Evolutionary conservation across 2,329 filamentous ascomycete species (phyloP).

Genomic region (Oidium heveae): DNA sequence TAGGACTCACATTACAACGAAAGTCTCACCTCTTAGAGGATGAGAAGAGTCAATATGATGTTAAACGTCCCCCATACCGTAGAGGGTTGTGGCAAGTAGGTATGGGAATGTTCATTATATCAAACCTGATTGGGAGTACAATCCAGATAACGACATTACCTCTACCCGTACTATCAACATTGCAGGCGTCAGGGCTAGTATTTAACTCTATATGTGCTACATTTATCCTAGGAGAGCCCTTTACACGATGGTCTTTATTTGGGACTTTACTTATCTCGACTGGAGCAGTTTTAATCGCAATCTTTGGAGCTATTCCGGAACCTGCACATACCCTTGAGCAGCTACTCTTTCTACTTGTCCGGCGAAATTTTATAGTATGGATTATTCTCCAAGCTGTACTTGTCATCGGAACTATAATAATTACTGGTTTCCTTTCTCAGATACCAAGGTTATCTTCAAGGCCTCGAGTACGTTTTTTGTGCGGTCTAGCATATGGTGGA

Average conservation of each 20-base stretch:
- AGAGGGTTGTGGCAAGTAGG: conserved; percentile 87
- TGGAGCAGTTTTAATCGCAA: conserved; percentile 76
- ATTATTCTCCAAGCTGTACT: conserved; percentile 58
- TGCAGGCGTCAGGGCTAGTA: conserved; percentile 86
- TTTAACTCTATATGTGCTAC: conserved; percentile 98
- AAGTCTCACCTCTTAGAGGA: conserved; percentile 97
- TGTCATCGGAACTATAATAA: conserved; percentile 40
- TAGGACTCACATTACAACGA: conserved; percentile 84
- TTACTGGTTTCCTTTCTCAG: conserved; percentile 29
- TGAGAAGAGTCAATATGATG: conserved; percentile 55
- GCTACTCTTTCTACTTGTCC: conserved; percentile 47
- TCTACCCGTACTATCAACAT: conserved; percentile 74
- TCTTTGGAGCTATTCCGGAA: conserved; percentile 82
- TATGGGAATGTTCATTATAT: conserved; percentile 90
- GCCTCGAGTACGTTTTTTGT: conserved; percentile 44
- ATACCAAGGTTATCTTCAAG: conserved; percentile 30
- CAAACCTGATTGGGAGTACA: conserved; percentile 82
- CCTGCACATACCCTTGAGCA: conserved; percentile 74
- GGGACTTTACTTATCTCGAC: conserved; percentile 71
- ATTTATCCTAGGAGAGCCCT: conserved; percentile 74
- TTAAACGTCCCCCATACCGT: conserved; percentile 65
- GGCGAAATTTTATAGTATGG: conserved; percentile 63
- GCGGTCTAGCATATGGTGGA: conserved; percentile 69
- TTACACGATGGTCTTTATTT: conserved; percentile 76
- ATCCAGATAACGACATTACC: conserved; percentile 95